phyloP scores from a whole-genome alignment of 2,329 filamentous ascomycete species.

The Aspergillus persii region DNA sequence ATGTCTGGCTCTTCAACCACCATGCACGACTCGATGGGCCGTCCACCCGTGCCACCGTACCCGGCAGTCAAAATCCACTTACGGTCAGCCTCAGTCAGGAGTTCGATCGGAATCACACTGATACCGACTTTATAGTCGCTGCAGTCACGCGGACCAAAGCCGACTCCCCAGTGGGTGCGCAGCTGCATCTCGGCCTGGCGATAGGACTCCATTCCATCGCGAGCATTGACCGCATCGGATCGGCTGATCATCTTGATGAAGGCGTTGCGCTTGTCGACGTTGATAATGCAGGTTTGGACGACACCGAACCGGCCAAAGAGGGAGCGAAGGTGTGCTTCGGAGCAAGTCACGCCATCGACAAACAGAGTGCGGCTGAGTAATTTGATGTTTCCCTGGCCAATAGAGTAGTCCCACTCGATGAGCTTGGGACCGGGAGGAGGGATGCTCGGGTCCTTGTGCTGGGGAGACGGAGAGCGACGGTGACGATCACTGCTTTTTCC shows the following conservation, averaged over 20 bases:
- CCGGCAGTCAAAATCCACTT: slow-evolving; percentile 97
- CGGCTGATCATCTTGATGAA: slow-evolving; percentile 99
- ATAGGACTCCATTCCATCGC: slow-evolving; percentile 80
- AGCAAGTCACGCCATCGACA: slow-evolving; percentile 85
- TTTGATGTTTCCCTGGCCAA: slow-evolving; percentile 78
- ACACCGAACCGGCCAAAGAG: slow-evolving; percentile 80
- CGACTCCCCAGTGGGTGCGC: slow-evolving; percentile 92
- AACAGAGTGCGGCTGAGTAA: slow-evolving; percentile 92
- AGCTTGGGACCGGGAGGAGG: slow-evolving; percentile 63
- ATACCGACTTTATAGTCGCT: slow-evolving; percentile 91
- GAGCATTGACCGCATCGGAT: slow-evolving; percentile 76
- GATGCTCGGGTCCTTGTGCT: slow-evolving; percentile 40
- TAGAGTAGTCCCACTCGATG: slow-evolving; percentile 72
- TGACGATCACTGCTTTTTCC: too few relatives aligned
- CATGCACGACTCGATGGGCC: slow-evolving; percentile 74
- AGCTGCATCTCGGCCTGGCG: slow-evolving; percentile 71
- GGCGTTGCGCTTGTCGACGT: slow-evolving; percentile 95
- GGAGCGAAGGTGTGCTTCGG: slow-evolving; percentile 75
- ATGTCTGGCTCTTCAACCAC: slow-evolving; percentile 97
- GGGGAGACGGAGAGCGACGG: slow-evolving; percentile 62
- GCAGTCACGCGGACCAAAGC: slow-evolving; percentile 94
- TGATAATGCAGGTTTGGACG: slow-evolving; percentile 97
- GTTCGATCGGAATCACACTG: slow-evolving; percentile 87
- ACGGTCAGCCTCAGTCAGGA: slow-evolving; percentile 90
- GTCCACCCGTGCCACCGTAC: slow-evolving; percentile 86